phyloP scores from a whole-genome alignment of 2,329 filamentous ascomycete genomes.

The Claviceps lovelessii region DNA sequence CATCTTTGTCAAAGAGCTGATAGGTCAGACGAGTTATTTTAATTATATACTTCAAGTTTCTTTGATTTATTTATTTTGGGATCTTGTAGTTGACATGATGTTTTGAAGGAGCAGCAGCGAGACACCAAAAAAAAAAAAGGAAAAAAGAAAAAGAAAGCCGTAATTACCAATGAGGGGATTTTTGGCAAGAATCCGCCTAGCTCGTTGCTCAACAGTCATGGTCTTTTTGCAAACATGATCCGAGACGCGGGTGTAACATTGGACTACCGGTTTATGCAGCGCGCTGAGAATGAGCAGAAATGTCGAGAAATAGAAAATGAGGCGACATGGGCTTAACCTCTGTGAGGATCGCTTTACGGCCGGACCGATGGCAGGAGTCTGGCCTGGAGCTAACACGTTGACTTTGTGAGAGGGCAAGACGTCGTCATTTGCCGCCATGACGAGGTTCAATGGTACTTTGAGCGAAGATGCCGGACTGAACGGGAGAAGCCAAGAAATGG shows the following conservation, averaged over 20 bases:
- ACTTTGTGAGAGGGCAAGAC: not conserved
- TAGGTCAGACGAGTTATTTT: not conserved
- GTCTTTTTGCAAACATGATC: slow-evolving; percentile 15
- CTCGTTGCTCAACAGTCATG: slow-evolving; percentile 29
- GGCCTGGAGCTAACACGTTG: not conserved
- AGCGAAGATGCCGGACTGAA: not conserved
- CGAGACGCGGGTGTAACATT: slow-evolving; percentile 12
- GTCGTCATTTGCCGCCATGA: not conserved
- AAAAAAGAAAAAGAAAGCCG: not conserved
- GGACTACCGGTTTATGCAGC: slow-evolving; percentile 13
- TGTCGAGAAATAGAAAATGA: slow-evolving; percentile 8
- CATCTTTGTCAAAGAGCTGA: slow-evolving; percentile 41
- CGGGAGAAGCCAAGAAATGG: no score
- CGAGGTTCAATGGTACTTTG: not conserved
- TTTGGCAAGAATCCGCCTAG: slow-evolving; percentile 28
- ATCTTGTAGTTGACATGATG: not conserved
- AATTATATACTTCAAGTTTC: not conserved
- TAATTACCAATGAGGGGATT: slow-evolving; percentile 36
- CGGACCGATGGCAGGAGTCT: not conserved
- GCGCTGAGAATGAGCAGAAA: slow-evolving; percentile 15
- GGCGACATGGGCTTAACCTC: not conserved
- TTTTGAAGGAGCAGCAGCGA: not conserved
- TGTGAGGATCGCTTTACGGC: not conserved
- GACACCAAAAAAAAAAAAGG: not conserved
- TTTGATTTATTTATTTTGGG: no score